Evolutionary conservation across 2,329 filamentous ascomycete species (phyloP).

Genomic region (Intubia oerlemansii): DNA sequence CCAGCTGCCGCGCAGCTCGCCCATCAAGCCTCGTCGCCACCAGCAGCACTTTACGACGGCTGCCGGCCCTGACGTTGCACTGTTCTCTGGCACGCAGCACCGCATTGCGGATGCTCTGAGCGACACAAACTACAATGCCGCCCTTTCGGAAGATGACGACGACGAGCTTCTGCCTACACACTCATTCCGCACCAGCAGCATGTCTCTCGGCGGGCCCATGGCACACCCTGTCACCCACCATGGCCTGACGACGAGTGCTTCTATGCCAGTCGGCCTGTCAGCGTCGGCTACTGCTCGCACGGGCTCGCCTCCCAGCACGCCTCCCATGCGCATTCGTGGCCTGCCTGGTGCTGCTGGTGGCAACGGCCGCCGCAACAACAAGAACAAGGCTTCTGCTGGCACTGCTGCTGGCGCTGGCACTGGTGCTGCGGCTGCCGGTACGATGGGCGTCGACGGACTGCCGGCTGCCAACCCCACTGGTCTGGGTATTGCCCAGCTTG

Average conservation of each 20-base stretch:
- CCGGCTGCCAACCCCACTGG: slow-evolving; percentile 2
- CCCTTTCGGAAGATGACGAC: slow-evolving; percentile 60
- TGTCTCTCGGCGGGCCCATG: slow-evolving; percentile 2
- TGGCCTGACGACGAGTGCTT: background rate
- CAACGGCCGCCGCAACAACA: slow-evolving; percentile 19
- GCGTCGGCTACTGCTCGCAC: background rate
- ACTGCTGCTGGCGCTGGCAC: no score
- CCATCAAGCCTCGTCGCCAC: slow-evolving; percentile 55
- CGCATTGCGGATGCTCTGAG: slow-evolving; percentile 43
- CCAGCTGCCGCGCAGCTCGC: slow-evolving; percentile 67
- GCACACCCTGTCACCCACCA: no score
- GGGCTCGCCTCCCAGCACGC: slow-evolving; percentile 70
- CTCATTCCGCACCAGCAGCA: slow-evolving; percentile 42
- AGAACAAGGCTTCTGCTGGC: slow-evolving; percentile 19
- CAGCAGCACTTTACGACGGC: slow-evolving; percentile 55
- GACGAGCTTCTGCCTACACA: slow-evolving; percentile 60
- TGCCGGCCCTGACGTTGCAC: slow-evolving; percentile 52
- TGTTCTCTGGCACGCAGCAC: slow-evolving; percentile 52
- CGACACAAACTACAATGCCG: slow-evolving; percentile 34
- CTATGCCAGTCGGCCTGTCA: background rate
- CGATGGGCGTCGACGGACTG: slow-evolving; percentile 14
- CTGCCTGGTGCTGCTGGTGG: slow-evolving; percentile 10
- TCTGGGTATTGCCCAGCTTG: slow-evolving; percentile 4
- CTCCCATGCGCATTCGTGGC: slow-evolving; percentile 40
- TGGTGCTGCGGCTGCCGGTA: no score